Evolutionary conservation across 2,329 filamentous ascomycete genomes (phyloP).

Genomic region (Paradendryphiella salina): DNA sequence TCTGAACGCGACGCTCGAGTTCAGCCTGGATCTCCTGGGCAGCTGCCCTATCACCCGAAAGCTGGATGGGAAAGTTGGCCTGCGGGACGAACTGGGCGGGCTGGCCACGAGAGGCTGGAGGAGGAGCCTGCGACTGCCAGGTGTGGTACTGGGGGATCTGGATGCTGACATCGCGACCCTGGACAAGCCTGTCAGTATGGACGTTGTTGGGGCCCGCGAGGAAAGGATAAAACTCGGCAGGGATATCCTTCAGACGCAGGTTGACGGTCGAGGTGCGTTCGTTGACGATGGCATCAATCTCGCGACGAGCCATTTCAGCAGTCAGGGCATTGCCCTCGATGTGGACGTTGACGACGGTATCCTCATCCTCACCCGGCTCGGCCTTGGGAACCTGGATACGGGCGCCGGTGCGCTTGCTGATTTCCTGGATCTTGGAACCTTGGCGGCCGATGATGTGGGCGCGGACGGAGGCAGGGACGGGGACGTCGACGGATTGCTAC

Average conservation of each 20-base stretch:
- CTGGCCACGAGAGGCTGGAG: slow-evolving; percentile 65
- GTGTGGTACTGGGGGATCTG: slow-evolving; percentile 81
- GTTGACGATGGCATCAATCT: slow-evolving; percentile 84
- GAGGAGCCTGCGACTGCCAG: slow-evolving; percentile 69
- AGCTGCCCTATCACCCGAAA: slow-evolving; percentile 81
- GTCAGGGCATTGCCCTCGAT: slow-evolving; percentile 92
- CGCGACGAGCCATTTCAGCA: slow-evolving; percentile 77
- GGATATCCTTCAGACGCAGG: slow-evolving; percentile 79
- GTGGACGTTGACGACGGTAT: slow-evolving; percentile 76
- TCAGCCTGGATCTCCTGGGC: slow-evolving; percentile 78
- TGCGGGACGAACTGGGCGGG: slow-evolving; percentile 72
- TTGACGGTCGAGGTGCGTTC: slow-evolving; percentile 83
- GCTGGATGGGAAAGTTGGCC: slow-evolving; percentile 75
- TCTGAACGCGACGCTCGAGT: slow-evolving; percentile 76
- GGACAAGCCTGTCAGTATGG: slow-evolving; percentile 68
- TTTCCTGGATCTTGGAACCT: slow-evolving; percentile 84
- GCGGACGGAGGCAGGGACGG: slow-evolving; percentile 80
- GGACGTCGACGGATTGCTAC: slow-evolving; percentile 70
- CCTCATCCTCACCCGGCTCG: slow-evolving; percentile 79
- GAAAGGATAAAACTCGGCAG: slow-evolving; percentile 93
- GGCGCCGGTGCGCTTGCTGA: slow-evolving; percentile 88
- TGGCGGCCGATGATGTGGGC: slow-evolving; percentile 92
- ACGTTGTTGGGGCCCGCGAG: slow-evolving; percentile 78
- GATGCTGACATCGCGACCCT: slow-evolving; percentile 75
- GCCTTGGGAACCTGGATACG: slow-evolving; percentile 85